phyloP scores from a whole-genome alignment of 306 rosid genomes.

The Fragaria ananassa region DNA sequence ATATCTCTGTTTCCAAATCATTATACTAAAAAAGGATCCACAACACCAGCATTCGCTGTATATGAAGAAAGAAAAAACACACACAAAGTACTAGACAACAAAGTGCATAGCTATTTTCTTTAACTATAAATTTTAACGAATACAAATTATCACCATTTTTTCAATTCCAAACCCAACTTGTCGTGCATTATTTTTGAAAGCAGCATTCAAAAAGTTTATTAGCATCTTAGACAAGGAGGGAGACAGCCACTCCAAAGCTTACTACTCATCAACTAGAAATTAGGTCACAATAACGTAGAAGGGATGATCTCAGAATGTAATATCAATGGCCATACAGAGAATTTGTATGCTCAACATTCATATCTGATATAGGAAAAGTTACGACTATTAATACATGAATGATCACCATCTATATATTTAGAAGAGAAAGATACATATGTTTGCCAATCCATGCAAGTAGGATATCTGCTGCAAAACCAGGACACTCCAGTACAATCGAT shows the following conservation, averaged over 20 bases:
- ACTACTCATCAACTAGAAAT: background rate
- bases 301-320: background rate
- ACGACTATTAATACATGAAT: background rate
- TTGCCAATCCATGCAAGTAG: conserved; percentile 10
- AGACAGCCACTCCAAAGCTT: background rate
- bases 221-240: background rate
- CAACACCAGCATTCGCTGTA: background rate
- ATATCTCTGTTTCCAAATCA: background rate
- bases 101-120: background rate
- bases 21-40: background rate
- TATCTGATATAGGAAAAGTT: background rate
- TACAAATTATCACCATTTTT: background rate
- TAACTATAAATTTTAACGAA: background rate
- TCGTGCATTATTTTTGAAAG: background rate
- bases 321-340: background rate
- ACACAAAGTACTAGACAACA: background rate
- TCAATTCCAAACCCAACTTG: background rate
- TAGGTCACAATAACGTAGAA: background rate
- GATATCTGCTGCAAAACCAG: background rate
- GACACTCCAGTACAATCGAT: background rate
- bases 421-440: background rate
- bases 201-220: background rate
- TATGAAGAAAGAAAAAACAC: background rate
- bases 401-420: background rate
- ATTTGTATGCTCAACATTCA: background rate